phyloP scores from a whole-genome alignment of 441 rosid species.

The Eutrema salsugineum region DNA sequence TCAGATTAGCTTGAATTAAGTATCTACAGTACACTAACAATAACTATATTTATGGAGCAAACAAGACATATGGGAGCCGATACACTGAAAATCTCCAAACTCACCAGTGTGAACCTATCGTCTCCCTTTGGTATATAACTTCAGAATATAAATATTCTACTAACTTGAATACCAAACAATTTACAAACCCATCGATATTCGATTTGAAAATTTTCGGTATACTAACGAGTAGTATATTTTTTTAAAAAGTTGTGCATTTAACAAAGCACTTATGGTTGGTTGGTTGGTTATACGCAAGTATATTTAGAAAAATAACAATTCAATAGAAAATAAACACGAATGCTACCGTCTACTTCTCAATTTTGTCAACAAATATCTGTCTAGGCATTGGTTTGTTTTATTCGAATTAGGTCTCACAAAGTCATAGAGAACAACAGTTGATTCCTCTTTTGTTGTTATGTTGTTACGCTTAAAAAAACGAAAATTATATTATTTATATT shows the following conservation, averaged over 20 bases:
- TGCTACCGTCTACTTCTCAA: too few relatives aligned
- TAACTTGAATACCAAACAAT: not conserved
- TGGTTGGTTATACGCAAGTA: too few relatives aligned
- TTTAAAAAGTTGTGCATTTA: too few relatives aligned
- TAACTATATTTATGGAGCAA: not conserved
- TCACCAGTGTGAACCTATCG: not conserved
- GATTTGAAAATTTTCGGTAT: too few relatives aligned
- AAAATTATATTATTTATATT: too few relatives aligned
- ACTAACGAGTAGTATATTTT: too few relatives aligned
- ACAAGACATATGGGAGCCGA: conserved; percentile 3
- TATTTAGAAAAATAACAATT: too few relatives aligned
- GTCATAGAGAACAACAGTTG: not conserved
- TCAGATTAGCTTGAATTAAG: too few relatives aligned
- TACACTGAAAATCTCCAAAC: not conserved
- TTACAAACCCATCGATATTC: not conserved
- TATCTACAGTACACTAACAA: too few relatives aligned
- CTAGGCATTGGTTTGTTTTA: not conserved
- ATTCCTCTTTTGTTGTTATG: not conserved
- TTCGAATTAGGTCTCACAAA: conserved; percentile 9
- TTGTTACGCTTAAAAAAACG: not conserved
- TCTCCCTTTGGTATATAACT: not conserved
- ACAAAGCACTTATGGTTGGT: too few relatives aligned
- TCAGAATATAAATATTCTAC: conserved; percentile 1
- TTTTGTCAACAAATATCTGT: too few relatives aligned
- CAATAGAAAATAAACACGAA: too few relatives aligned